Conservation (phyloP, 2,329 filamentous ascomycete species). For the Paramyrothecium roridum region DNA sequence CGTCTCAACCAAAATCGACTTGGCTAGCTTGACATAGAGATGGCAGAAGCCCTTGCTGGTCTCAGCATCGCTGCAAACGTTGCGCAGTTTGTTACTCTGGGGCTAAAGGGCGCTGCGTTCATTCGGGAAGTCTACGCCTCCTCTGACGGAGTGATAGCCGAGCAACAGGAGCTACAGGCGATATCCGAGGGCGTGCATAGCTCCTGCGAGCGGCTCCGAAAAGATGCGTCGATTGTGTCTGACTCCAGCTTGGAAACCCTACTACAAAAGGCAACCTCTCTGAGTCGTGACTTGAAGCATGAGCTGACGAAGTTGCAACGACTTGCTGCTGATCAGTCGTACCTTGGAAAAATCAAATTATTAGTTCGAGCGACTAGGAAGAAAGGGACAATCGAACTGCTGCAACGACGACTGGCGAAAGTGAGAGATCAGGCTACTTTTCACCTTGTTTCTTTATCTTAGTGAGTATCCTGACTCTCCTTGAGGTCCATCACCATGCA, state of each 20-base stretch:
- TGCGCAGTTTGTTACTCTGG: conserved; percentile 1
- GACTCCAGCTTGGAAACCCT: not conserved
- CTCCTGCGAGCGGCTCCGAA: not conserved
- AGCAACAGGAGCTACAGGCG: not conserved
- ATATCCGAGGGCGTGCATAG: not conserved
- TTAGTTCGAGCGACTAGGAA: not conserved
- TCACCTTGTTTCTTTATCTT: not conserved
- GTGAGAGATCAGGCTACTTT: not conserved
- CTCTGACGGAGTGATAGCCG: not conserved
- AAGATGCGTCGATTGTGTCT: not conserved
- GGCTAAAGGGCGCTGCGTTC: not conserved
- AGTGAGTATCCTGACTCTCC: not conserved
- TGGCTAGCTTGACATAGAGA: not conserved
- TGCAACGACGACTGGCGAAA: not conserved
- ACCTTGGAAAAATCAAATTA: not conserved
- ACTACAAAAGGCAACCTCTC: not conserved
- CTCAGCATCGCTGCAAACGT: conserved; percentile 2
- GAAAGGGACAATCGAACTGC: not conserved
- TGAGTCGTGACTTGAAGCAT: not conserved
- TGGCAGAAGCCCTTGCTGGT: conserved; percentile 3
- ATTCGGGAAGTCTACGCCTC: not conserved
- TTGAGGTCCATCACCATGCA: too few species aligned
- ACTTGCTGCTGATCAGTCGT: not conserved
- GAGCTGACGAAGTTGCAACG: not conserved
- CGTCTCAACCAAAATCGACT: too few species aligned